phyloP scores from a whole-genome alignment of 2,329 filamentous ascomycete genomes.

The Lecanicillium sp. region DNA sequence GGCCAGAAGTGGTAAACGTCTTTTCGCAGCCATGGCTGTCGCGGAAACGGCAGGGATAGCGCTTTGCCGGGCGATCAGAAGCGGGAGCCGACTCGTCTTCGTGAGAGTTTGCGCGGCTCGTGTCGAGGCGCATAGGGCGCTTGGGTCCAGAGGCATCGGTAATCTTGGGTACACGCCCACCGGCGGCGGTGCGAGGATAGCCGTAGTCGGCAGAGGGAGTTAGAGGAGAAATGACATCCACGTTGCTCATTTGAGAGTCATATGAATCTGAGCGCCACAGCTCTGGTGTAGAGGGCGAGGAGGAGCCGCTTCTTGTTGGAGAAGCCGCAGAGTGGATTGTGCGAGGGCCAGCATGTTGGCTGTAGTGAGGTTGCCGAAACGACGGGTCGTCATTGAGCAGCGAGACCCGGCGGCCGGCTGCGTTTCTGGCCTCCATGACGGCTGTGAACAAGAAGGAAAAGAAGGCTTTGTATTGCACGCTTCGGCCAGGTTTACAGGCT shows the following conservation, averaged over 20 bases:
- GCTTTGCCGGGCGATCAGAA: constrained; percentile 47
- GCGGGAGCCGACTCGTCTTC: constrained; percentile 38
- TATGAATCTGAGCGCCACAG: constrained; percentile 54
- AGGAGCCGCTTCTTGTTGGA: constrained; percentile 29
- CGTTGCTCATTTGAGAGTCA: constrained; percentile 47
- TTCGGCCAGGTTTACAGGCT: too few species aligned
- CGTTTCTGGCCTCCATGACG: constrained; percentile 47
- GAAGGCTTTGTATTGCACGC: too few species aligned
- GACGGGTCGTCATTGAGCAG: constrained; percentile 48
- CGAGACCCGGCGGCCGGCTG: constrained; percentile 49
- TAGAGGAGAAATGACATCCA: constrained; percentile 45
- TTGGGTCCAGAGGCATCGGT: constrained; percentile 24
- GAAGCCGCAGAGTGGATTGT: constrained; percentile 25
- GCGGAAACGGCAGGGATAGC: constrained; percentile 66
- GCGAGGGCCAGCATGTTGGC: constrained; percentile 28
- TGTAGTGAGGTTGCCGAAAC: constrained; percentile 16
- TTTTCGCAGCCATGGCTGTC: constrained; percentile 66
- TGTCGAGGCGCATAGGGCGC: constrained; percentile 32
- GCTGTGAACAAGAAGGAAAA: background rate
- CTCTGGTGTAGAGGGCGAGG: constrained; percentile 44
- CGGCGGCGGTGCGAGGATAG: constrained; percentile 30
- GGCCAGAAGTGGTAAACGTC: constrained; percentile 76
- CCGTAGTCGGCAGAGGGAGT: constrained; percentile 42
- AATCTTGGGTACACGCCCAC: background rate
- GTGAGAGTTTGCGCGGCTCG: constrained; percentile 40